Conservation (phyloP, 208 protist species). For the Eutreptiella sp. region DNA sequence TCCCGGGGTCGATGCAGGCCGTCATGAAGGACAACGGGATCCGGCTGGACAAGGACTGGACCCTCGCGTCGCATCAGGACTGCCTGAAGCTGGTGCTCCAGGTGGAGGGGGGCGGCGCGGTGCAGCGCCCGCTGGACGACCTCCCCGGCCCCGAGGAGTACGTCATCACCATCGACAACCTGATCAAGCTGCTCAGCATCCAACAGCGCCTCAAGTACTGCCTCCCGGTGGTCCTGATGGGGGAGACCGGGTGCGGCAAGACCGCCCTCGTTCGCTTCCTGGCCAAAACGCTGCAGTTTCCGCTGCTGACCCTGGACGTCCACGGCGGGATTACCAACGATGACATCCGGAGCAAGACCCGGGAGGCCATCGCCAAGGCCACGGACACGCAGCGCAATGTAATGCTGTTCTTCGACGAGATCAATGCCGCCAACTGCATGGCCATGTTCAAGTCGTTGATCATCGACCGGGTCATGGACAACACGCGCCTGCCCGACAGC, state of each 20-base stretch:
- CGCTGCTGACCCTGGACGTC: constrained; percentile 33
- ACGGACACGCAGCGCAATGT: not conserved
- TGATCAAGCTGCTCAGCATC: constrained; percentile 59
- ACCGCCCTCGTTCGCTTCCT: constrained; percentile 45
- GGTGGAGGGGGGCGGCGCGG: not conserved
- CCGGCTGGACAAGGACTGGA: not conserved
- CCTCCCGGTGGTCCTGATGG: constrained; percentile 51
- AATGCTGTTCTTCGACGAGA: constrained; percentile 54
- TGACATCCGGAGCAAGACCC: constrained; percentile 14
- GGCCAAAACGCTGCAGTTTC: not conserved
- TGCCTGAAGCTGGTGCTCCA: constrained; percentile 5
- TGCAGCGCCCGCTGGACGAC: constrained; percentile 1
- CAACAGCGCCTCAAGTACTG: constrained; percentile 26
- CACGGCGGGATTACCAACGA: constrained; percentile 39
- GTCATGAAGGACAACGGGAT: not conserved
- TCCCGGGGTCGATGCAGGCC: not conserved
- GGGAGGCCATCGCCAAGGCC: not conserved
- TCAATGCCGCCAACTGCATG: constrained; percentile 46
- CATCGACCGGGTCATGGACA: constrained; percentile 31
- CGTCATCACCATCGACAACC: constrained; percentile 51
- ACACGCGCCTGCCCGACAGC: not conserved
- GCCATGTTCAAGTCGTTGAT: constrained; percentile 47
- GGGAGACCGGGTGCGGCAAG: constrained; percentile 61
- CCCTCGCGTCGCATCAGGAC: not conserved
- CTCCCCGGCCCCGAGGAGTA: constrained; percentile 26